Evolutionary conservation across 148 eudicot genomes (phyloP), one percentile per base, ranked within the genome.

Genomic region (Diospyros kaki): DNA sequence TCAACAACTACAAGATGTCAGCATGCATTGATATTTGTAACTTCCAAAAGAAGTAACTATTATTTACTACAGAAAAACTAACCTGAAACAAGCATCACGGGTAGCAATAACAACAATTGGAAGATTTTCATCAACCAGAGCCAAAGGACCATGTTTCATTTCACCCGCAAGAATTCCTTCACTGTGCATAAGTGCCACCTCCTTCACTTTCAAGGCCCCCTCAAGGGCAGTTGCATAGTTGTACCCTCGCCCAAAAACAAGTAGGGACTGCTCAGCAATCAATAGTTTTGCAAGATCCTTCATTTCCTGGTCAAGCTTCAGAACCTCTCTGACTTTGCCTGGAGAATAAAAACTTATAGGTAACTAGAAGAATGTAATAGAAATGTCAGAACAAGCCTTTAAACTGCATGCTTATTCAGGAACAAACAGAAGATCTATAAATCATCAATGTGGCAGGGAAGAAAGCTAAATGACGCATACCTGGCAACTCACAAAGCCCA

Each of bases 121-220:
- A 66, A 96, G 97, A 78, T 79, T 89, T 80, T 96, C 94, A 63
- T 96, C 99, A 5, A 96, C 99, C 66, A 96, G 85, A 48, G 98
- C 99, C 67, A 96, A 76, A 15, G 99, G 99, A 66, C 98, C 99
- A 79, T 96, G 99, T 75, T 93, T 96, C 98, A 93, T 93, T 86
- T 96, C 99, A 52, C 99, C 99, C 14, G 99, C 99, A 79, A 96
- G 99, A 77, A 96, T 96, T 75, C 98, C 98, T 84, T 96, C 99
- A 79, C 99, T 93, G 81, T 96, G 99, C 98, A 96, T 96, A 60
- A 96, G 87, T 59, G 99, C 83, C 44, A 96, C 99, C 82, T 96
- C 98, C 81, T 96, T 96, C 54, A 96, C 98, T 86, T 96, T 96
- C 79, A 93, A 78, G 52, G 98, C 99, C 74, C 99, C 99, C 85